A percentile compares a stretch with the other conserved stretches of the same genome.
These are phyloP conservation scores for Graphilbum sp. DNA, from an alignment of 2,329 filamentous ascomycete genomes.

Conservation along the genomic window DNA sequence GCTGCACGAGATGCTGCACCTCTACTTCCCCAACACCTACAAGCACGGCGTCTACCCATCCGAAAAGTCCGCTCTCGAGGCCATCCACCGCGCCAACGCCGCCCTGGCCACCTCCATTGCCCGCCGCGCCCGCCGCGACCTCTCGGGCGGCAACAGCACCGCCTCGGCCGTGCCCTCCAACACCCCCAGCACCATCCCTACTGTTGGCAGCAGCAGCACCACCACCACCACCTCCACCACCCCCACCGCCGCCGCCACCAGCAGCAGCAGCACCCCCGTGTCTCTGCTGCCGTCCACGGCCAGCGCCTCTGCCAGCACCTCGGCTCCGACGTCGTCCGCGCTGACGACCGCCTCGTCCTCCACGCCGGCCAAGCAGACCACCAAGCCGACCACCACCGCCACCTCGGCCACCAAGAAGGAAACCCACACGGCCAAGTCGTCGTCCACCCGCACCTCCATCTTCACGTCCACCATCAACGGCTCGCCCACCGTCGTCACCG, in stretches of 20 bases:
- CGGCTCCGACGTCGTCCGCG: too few relatives aligned
- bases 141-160: slow-evolving; percentile 6
- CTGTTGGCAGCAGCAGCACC: slow-evolving; percentile 7
- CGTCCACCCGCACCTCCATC: slow-evolving; percentile 17
- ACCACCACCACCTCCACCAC: slow-evolving; percentile 7
- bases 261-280: slow-evolving; percentile 4
- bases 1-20: slow-evolving; percentile 50
- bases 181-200: slow-evolving; percentile 13
- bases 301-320: too few relatives aligned
- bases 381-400: neutral
- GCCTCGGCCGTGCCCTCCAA: slow-evolving; percentile 6
- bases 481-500: slow-evolving; percentile 27
- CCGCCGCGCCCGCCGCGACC: slow-evolving; percentile 46
- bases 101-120: slow-evolving; percentile 46
- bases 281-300: too few relatives aligned
- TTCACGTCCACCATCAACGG: slow-evolving; percentile 32
- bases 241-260: slow-evolving; percentile 13
- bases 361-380: slow-evolving; percentile 6
- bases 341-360: slow-evolving; percentile 6
- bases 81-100: slow-evolving; percentile 42
- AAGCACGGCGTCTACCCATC: slow-evolving; percentile 52
- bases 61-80: slow-evolving; percentile 46
- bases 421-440: neutral
- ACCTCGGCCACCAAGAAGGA: neutral
- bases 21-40: slow-evolving; percentile 44